Base-by-base conservation (phyloP, 768 basidiomycete genomes). In the Coprinellus micaceus region DNA sequence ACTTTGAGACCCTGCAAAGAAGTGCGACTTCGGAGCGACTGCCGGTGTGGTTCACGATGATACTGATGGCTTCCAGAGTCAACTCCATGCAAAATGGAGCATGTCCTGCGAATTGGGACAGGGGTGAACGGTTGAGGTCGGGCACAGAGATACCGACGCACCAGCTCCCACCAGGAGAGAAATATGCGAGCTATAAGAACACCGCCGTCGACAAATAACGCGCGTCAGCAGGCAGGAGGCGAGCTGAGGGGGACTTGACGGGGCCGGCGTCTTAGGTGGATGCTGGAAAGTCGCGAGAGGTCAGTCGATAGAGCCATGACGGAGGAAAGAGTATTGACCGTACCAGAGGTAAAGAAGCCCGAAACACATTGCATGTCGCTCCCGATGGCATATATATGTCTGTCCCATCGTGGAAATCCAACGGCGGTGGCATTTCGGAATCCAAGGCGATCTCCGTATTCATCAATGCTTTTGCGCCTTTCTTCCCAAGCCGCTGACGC, bases 1-100 rank as follows among this genome's bases (percentile, higher is more conserved):
- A 67, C 63, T 74, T 81, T 57, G 78, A 85, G 24, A 87, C 85
- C 61, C 77, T 72, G 67, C 81, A 84, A 30, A 88, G 77, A 17
- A 73, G 61, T 57, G 77, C 79, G 54, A 88, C 73, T 65, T 86
- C 84, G 61, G 73, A 64, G 48, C 77, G 81, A 61, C 68, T 80
- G 53, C 67, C 74, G 59, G 83, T 74, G 68, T 79, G 64, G 63
- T 76, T 76, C 41, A 81, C 80, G 64, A 88, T 80, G 63, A 76
- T 76, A 69, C 75, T 78, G 72, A 80, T 83, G 51, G 74, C 76
- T 74, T 85, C 84, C 68, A 76, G 70, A 58, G 84, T 81, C 59
- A 84, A 65, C 64, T 80, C 81, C 86, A 85, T 85, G 62, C 69
- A 75, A 60, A 52, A 58, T 56, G 60, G 59, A 58, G 71, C 78